Evolutionary conservation across 2,329 filamentous ascomycete species (phyloP).

Genomic region (Tolypocladium album): DNA sequence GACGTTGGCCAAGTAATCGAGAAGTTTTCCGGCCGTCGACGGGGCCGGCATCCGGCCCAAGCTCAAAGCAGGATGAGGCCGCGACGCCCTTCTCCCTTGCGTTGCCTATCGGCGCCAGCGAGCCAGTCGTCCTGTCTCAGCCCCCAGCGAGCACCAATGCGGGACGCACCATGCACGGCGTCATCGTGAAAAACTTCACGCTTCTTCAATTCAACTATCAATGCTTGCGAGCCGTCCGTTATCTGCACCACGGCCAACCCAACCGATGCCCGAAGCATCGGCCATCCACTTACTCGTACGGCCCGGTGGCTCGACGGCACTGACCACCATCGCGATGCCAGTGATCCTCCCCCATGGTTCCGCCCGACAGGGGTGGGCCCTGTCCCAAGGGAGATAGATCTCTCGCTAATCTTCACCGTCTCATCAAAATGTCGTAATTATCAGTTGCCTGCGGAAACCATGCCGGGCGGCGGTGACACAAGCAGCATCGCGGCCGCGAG

Average conservation of each 20-base stretch:
- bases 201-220: background rate
- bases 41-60: background rate
- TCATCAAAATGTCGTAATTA: background rate
- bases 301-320: background rate
- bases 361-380: background rate
- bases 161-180: background rate
- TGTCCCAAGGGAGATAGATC: background rate
- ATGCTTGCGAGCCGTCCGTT: background rate
- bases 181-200: background rate
- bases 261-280: background rate
- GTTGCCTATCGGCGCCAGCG: background rate
- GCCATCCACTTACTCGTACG: background rate
- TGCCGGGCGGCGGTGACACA: background rate
- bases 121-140: background rate
- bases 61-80: background rate
- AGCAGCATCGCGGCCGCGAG: background rate
- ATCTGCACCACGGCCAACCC: background rate
- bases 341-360: background rate
- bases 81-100: background rate
- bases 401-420: constrained; percentile 1
- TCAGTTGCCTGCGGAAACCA: background rate
- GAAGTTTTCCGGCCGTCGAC: background rate
- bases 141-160: background rate
- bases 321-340: background rate
- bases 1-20: background rate